Evolutionary conservation across 192 early-diverging fungal species (phyloP), one percentile per base, ranked within the genome.

Genomic region (Backusella tarrabulga): DNA sequence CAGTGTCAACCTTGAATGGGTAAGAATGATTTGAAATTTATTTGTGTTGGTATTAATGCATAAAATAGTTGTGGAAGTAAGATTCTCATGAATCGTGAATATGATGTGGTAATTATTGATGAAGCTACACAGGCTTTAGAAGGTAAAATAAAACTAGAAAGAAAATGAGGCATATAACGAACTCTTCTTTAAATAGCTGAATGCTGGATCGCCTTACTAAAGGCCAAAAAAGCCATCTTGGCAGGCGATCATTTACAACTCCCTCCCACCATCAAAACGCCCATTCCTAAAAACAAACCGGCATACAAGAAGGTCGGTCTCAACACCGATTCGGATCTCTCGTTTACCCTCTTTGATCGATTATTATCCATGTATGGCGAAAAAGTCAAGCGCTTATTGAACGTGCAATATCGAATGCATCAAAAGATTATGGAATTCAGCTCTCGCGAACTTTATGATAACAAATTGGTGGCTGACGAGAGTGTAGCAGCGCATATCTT

Each of bases 171-270:
- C 4, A 44, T 44, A 17, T 44, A 32, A 3, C 11, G 15, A 50
- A 50, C 6, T 32, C 40, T 34, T 46, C 52, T 42, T 26, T 70
- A 50, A 82, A 14, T 67, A 81, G 84, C 90, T 34, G 97, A 98
- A 84, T 93, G 93, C 77, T 98, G 96, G 95, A 93, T 97, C 68
- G 94, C 97, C 1, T 87, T 95, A 14, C 73, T 90, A 36, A 92
- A 90, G 76, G 93, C 89, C 6, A 88, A 90, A 26, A 88, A 87
- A 66, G 86, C 93, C 4, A 87, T 98, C 23, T 79, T 98, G 19
- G 97, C 97, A 6, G 97, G 97, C 11, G 96, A 97, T 80, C 94
- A 95, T 83, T 84, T 92, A 67, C 96, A 97, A 78, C 79, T 97
- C 66, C 94, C 95, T 36, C 97, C 97, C 6, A 98, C 96, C 0